A percentile compares a stretch with the other conserved stretches of the same genome.
phyloP scores from a whole-genome alignment of 805 yeast species.

The Teunomyces funiuensis region DNA sequence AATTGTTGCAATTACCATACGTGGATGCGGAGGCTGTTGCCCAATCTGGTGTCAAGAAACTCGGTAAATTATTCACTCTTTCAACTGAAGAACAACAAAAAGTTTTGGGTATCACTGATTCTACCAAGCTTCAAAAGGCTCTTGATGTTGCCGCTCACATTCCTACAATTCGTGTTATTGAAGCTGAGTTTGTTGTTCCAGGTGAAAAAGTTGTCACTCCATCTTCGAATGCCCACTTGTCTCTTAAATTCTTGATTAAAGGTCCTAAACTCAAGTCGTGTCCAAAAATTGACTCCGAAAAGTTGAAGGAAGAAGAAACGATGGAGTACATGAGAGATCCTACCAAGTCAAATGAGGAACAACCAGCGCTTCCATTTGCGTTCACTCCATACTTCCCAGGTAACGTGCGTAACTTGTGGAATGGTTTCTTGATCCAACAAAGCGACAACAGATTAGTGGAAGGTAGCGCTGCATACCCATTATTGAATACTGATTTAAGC shows the following conservation, averaged over 20 bases:
- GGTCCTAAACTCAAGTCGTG: conserved; percentile 68
- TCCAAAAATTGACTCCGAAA: conserved; percentile 41
- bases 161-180: conserved; percentile 67
- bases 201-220: conserved; percentile 76
- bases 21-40: conserved; percentile 51
- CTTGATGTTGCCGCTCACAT: conserved; percentile 59
- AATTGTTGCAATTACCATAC: conserved; percentile 79
- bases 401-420: conserved; percentile 52
- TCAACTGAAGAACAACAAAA: conserved; percentile 55
- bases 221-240: conserved; percentile 66
- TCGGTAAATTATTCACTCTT: conserved; percentile 68
- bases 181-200: conserved; percentile 77
- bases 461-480: conserved; percentile 47
- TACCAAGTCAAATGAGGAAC: conserved; percentile 57
- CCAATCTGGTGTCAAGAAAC: conserved; percentile 49
- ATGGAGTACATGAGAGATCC: conserved; percentile 75
- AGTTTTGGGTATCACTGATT: conserved; percentile 54
- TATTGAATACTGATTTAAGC: conserved; percentile 52
- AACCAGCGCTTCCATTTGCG: conserved; percentile 67
- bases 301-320: conserved; percentile 56
- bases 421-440: conserved; percentile 66
- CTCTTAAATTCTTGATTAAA: conserved; percentile 70
- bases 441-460: conserved; percentile 81
- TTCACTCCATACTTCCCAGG: conserved; percentile 78
- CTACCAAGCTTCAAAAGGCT: conserved; percentile 46